Base-by-base conservation (phyloP, 1,284 basidiomycete genomes). In the Violaceomyces palustris region DNA sequence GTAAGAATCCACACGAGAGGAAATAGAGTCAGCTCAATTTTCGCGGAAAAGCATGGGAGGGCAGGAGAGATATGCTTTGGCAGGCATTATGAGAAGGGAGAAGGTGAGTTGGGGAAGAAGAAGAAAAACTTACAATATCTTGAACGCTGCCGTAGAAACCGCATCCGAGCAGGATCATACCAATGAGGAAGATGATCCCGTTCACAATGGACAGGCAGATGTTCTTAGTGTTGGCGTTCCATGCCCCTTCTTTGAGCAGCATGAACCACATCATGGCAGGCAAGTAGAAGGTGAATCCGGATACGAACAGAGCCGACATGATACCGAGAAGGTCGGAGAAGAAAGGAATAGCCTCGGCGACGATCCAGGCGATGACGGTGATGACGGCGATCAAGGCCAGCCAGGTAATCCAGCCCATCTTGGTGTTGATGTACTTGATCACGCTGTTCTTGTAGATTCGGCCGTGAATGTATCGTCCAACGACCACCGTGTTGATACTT, bases 241-340 rank as follows among this genome's bases (percentile, higher is more conserved):
- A 61, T 35, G 42, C 44, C 30, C 60, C 60, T 35, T 62, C 52
- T 42, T 64, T 61, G 42, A 54, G 49, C 27, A 45, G 40, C 37
- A 47, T 26, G 39, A 52, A 47, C 47, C 38, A 65, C 76, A 64
- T 69, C 88, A 89, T 80, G 27, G 43, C 43, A 4, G 58, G 61
- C 32, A 60, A 55, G 44, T 48, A 60, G 60, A 63, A 70, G 19
- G 52, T 58, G 37, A 64, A 70, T 29, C 51, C 52, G 10, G 52
- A 53, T 24, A 65, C 54, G 49, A 57, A 58, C 12, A 63, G 51
- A 18, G 54, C 49, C 21, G 55, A 54, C 43, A 61, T 56, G 35
- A 65, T 49, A 14, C 51, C 45, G 3, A 66, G 48, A 22, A 69
- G 30, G 10, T 51, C 52, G 5, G 42, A 44, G 47, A 65, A 67